Percentiles rank a stretch among this genome's conserved stretches.
These are phyloP conservation scores for Nepenthes mirabilis DNA, from an alignment of 148 eudicot genomes.

Conservation along the genomic window DNA sequence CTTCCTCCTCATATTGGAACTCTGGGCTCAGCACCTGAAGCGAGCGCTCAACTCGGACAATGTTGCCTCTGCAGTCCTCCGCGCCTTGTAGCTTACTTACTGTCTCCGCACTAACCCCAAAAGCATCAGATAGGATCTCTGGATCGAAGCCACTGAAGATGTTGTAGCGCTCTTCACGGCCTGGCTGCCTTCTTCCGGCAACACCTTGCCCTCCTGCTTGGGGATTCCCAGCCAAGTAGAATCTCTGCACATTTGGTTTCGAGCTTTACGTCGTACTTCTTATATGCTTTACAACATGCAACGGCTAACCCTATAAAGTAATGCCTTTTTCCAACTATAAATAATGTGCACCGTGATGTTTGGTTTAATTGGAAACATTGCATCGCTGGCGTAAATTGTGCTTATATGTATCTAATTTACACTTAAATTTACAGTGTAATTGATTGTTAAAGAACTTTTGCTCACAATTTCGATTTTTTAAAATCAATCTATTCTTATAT, in stretches of 20 bases:
- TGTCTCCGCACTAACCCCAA: slow-evolving; percentile 38
- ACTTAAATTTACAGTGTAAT: too few species aligned
- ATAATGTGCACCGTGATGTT: too few species aligned
- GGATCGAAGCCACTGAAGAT: slow-evolving; percentile 42
- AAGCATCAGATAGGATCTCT: slow-evolving; percentile 27
- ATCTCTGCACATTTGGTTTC: slow-evolving; percentile 26
- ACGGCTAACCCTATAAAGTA: too few species aligned
- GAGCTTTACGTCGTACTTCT: too few species aligned
- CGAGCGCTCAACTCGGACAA: slow-evolving; percentile 19
- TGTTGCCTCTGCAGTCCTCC: slow-evolving; percentile 52
- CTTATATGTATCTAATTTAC: too few species aligned
- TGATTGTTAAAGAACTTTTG: too few species aligned
- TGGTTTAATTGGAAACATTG: too few species aligned
- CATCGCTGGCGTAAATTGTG: too few species aligned
- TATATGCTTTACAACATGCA: too few species aligned
- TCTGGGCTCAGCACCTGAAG: neutral
- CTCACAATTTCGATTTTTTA: too few species aligned
- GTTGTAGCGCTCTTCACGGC: slow-evolving; percentile 23
- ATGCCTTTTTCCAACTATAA: too few species aligned
- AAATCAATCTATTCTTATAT: too few species aligned
- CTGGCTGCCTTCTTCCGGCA: slow-evolving; percentile 1
- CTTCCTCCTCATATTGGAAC: neutral
- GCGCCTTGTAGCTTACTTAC: slow-evolving; percentile 35
- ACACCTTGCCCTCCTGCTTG: slow-evolving; percentile 16
- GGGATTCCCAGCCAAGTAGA: slow-evolving; percentile 67